Conservation (phyloP, 148 eudicot genomes). For the Fallopia convolvulus region DNA sequence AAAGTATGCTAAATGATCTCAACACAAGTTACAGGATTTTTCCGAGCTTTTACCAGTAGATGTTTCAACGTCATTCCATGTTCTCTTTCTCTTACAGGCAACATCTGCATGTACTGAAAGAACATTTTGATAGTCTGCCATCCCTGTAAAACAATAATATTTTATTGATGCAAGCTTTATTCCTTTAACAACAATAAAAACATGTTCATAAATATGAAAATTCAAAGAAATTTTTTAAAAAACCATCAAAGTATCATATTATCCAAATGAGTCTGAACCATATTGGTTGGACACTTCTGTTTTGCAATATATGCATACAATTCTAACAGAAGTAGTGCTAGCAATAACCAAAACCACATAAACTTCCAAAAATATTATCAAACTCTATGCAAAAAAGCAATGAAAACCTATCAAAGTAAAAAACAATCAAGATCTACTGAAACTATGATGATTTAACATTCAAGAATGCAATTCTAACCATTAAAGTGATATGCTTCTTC, state of each 20-base stretch:
- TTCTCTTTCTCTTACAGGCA: slow-evolving; percentile 55
- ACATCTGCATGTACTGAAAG: slow-evolving; percentile 75
- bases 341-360: background rate
- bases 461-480: slow-evolving; percentile 32
- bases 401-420: background rate
- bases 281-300: background rate
- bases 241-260: background rate
- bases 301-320: background rate
- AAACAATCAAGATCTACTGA: background rate
- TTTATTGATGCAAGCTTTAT: background rate
- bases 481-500: slow-evolving; percentile 71
- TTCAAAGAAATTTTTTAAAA: background rate
- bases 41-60: slow-evolving; percentile 39
- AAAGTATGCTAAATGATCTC: slow-evolving; percentile 2
- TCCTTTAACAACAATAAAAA: background rate
- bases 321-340: background rate
- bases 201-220: background rate
- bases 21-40: background rate
- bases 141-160: slow-evolving; percentile 37
- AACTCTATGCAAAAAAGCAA: background rate
- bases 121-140: slow-evolving; percentile 96
- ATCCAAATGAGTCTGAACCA: background rate
- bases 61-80: slow-evolving; percentile 50
- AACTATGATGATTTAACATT: background rate
- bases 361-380: background rate